Evolutionary conservation across 257 asterid genomes (phyloP), one percentile per base, ranked within the genome.

Genomic region (Forsythia viridissima): DNA sequence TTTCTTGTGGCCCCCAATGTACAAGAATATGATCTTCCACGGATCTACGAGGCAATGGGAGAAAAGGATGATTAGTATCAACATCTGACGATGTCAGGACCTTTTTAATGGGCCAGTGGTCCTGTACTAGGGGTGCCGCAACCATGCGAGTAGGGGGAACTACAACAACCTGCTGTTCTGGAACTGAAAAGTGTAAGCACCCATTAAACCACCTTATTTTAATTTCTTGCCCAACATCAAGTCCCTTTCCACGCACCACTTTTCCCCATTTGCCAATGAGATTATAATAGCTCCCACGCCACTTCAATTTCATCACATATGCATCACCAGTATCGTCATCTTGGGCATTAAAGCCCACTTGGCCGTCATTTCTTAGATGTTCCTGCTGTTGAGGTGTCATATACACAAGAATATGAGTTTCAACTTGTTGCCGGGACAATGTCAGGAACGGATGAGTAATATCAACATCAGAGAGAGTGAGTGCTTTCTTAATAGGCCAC

Each of bases 201-300:
- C 90, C 91, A 84, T 88, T 89, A 42, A 84, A 72, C 97, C 97
- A 92, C 0, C 93, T 78, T 68, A 92, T 77, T 78, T 85, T 91
- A 80, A 92, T 88, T 85, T 92, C 97, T 74, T 92, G 94, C 77
- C 97, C 97, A 44, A 84, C 96, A 71, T 87, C 93, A 63, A 92
- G 97, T 40, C 92, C 90, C 86, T 92, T 92, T 46, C 88, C 88
- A 13, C 97, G 89, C 34, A 92, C 92, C 70, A 92, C 87, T 82
- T 90, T 91, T 3, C 96, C 97, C 97, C 97, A 92, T 79, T 87
- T 91, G 0, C 96, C 96, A 82, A 91, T 91, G 80, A 91, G 90
- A 86, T 91, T 91, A 81, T 88, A 91, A 67, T 91, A 91, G 83
- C 96, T 91, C 81, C 96, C 96, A 43, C 96, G 89, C 96, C 96